These are phyloP conservation scores for Pyronema omphalodes DNA, from an alignment of 495 filamentous ascomycete species.

Conservation along the genomic window DNA sequence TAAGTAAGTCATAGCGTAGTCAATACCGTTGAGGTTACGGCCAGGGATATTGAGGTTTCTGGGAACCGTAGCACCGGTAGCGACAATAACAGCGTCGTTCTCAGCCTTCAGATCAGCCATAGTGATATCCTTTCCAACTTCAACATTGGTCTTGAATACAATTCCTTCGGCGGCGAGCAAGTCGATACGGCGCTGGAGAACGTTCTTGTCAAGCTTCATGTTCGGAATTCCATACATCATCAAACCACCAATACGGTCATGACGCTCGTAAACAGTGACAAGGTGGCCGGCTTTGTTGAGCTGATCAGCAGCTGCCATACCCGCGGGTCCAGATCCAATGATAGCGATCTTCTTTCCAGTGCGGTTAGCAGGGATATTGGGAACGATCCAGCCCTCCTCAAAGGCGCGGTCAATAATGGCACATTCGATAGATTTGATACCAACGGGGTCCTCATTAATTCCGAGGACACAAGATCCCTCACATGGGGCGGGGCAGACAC, in stretches of 20 bases:
- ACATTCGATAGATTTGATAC: conserved; percentile 98
- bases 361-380: conserved; percentile 56
- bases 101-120: conserved; percentile 55
- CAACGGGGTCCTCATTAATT: conserved; percentile 95
- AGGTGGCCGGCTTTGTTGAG: conserved; percentile 83
- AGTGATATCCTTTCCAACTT: conserved; percentile 64
- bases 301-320: conserved; percentile 84
- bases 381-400: conserved; percentile 98
- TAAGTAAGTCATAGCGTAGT: conserved; percentile 97
- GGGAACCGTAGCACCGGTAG: conserved; percentile 93
- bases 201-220: conserved; percentile 99
- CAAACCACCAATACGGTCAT: conserved; percentile 81
- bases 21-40: conserved; percentile 80
- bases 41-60: conserved; percentile 87
- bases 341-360: conserved; percentile 83
- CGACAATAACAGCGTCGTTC: conserved; percentile 80
- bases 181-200: conserved; percentile 89
- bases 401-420: conserved; percentile 98
- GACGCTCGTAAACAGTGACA: conserved; percentile 90
- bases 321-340: conserved; percentile 87
- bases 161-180: conserved; percentile 91
- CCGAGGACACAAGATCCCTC: conserved; percentile 95
- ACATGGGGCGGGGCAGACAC: conserved; percentile 94
- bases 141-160: conserved; percentile 56
- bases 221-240: conserved; percentile 99